A percentile compares a stretch with the other conserved stretches of the same genome.
Evolutionary conservation across 371 early-diverging fungal genomes (phyloP).

Genomic region (Synchytrium microbalum): DNA sequence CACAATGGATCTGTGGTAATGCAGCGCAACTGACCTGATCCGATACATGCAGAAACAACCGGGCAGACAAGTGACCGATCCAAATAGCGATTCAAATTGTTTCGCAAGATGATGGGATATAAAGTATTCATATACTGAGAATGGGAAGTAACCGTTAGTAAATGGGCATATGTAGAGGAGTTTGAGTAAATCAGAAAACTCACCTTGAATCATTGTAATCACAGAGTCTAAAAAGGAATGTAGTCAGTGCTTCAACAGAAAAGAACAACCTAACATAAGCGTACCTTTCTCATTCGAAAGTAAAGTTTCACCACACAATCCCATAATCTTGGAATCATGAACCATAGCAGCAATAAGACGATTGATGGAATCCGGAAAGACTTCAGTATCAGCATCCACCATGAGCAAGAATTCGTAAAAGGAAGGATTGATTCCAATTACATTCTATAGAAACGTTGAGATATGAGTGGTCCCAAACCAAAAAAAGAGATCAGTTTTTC

Average conservation of each 20-base stretch:
- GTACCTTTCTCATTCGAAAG: conserved; percentile 80
- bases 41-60: conserved; percentile 67
- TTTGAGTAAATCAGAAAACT: conserved; percentile 77
- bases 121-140: conserved; percentile 76
- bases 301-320: conserved; percentile 76
- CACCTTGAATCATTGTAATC: conserved; percentile 92
- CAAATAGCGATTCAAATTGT: conserved; percentile 66
- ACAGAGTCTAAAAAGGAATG: no score
- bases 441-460: no score
- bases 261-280: no score
- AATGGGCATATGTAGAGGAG: conserved; percentile 76
- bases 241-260: no score
- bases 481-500: conserved; percentile 83
- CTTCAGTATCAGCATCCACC: conserved; percentile 95
- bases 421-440: conserved; percentile 77
- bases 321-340: conserved; percentile 73
- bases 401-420: conserved; percentile 88
- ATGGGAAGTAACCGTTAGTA: conserved; percentile 78
- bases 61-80: conserved; percentile 73
- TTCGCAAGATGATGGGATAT: conserved; percentile 66
- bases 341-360: conserved; percentile 78
- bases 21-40: conserved; percentile 19
- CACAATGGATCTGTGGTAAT: conserved; percentile 26
- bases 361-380: conserved; percentile 73
- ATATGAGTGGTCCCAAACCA: conserved; percentile 78